phyloP scores from a whole-genome alignment of 768 basidiomycete species.

The Pisolithus marmoratus region DNA sequence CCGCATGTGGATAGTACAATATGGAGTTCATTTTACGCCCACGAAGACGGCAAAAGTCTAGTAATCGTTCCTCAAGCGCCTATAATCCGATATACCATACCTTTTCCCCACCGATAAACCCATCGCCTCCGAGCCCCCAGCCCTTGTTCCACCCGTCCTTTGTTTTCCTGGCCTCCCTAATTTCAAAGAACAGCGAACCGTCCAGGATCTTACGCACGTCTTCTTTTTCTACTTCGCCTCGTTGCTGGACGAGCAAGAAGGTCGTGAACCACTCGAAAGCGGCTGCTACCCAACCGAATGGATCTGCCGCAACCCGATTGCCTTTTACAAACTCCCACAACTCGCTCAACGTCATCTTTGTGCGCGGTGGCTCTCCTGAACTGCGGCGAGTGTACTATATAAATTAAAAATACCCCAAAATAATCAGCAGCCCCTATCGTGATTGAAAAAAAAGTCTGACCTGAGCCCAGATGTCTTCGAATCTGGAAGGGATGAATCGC shows the following conservation, averaged over 20 bases:
- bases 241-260: slow-evolving; percentile 34
- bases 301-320: slow-evolving; percentile 32
- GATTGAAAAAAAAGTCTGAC: slow-evolving; percentile 11
- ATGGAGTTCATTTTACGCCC: background rate
- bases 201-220: slow-evolving; percentile 38
- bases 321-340: slow-evolving; percentile 27
- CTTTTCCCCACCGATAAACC: slow-evolving; percentile 26
- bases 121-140: slow-evolving; percentile 26
- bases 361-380: slow-evolving; percentile 5
- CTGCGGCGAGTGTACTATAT: slow-evolving; percentile 12
- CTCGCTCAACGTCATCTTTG: slow-evolving; percentile 22
- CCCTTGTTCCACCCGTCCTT: slow-evolving; percentile 24
- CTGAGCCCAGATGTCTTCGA: slow-evolving; percentile 41
- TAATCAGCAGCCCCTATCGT: background rate
- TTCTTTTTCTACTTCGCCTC: slow-evolving; percentile 36
- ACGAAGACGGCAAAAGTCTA: background rate
- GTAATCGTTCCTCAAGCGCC: background rate
- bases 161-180: slow-evolving; percentile 17
- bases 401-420: too few species aligned
- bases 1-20: too few species aligned
- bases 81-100: slow-evolving; percentile 24
- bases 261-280: slow-evolving; percentile 35
- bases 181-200: slow-evolving; percentile 34
- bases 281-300: slow-evolving; percentile 32
- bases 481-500: slow-evolving; percentile 35